Base-by-base conservation (phyloP, 305 asterid species). In the Fraxinus xanthoxyloides region DNA sequence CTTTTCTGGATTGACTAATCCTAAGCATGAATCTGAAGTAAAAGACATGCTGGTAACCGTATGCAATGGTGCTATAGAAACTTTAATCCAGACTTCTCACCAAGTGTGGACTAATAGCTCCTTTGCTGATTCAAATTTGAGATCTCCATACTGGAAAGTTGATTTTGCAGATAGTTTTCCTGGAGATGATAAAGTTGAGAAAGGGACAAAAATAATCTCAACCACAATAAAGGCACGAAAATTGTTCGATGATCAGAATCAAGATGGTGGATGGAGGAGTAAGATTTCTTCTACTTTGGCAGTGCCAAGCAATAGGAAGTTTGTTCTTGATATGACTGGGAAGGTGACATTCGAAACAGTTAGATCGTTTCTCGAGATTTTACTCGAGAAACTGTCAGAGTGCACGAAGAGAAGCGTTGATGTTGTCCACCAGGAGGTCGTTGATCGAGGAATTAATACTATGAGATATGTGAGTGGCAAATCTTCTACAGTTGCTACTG, bases 321-420 rank as follows among this genome's bases (percentile, higher is more conserved):
- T 92, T n/a, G 88, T 92, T 35, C 90, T 95, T 43, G 97, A 94
- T 79, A 74, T 92, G 77, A 91, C 97, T 0, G 93, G 95, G 43
- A 85, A 77, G 56, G 91, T 91, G 43, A 90, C 98, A 0, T 90
- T 90, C 17, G 93, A 87, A 76, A 87, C 93, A 0, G 90, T 94
- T 3, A 87, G 95, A 65, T 92, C 92, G 2, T 89, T 93, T 80
- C 88, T 94, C 9, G 93, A 91, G 84, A 86, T 90, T 74, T 48
- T 92, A 28, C 79, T 87, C 0, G 87, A 87, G 82, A 92, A 85
- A 83, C 13, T 89, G 69, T 72, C 83, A 1, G 93, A 87, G 61
- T 72, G 85, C 28, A 36, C 89, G 85, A 89, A 80, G 88, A 89
- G 80, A 81, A 87, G 95, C 59, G 83, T 77, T 7, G 90, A 88